Conservation (phyloP, 2,329 filamentous ascomycete genomes). For the Chrysoporthe austroafricana region DNA sequence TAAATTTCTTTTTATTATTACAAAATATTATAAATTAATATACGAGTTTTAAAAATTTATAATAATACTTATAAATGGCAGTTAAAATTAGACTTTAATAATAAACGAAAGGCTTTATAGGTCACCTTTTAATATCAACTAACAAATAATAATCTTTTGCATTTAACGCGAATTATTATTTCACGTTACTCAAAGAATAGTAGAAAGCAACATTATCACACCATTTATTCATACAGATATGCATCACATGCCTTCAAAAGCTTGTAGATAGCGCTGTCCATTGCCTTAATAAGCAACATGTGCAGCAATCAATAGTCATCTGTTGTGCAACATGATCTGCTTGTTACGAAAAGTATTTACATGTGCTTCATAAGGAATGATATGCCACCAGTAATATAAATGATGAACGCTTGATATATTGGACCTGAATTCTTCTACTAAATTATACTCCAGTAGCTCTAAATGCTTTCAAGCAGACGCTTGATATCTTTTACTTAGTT, state of each 20-base stretch:
- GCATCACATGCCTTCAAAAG: neutral
- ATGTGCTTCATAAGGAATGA: neutral
- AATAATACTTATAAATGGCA: too few species aligned
- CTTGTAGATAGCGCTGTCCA: neutral
- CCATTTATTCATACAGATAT: neutral
- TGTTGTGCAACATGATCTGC: neutral
- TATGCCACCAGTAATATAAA: too few species aligned
- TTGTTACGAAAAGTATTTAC: neutral
- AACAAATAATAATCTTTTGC: neutral
- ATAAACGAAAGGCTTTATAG: too few species aligned
- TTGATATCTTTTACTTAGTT: neutral
- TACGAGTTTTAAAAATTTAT: too few species aligned
- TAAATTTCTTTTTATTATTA: too few species aligned
- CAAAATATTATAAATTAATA: too few species aligned
- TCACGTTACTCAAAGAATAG: neutral
- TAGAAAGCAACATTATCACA: neutral
- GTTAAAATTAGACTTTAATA: too few species aligned
- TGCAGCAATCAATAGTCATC: neutral
- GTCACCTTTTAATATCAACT: too few species aligned
- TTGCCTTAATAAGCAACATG: neutral
- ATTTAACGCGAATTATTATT: neutral
- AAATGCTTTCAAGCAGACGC: neutral
- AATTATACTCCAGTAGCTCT: too few species aligned
- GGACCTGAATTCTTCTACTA: too few species aligned
- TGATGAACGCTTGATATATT: neutral